Conservation (phyloP, 2,329 filamentous ascomycete species). For the Diaporthe sp. region DNA sequence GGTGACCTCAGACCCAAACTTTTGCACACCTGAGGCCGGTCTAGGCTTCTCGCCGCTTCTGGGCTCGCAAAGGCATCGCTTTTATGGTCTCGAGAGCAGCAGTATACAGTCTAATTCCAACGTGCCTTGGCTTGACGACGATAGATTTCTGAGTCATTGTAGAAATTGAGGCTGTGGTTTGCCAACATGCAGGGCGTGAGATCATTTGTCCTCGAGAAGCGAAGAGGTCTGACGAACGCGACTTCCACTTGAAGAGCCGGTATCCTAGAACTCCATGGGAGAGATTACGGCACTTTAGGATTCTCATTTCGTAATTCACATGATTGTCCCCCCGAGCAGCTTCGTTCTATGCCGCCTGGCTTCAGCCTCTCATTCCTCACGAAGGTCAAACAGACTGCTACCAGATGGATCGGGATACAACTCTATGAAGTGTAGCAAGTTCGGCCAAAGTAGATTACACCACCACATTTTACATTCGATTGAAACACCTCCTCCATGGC, state of each 20-base stretch:
- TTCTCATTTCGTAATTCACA: not conserved
- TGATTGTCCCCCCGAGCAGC: fast-evolving
- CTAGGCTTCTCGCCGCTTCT: not conserved
- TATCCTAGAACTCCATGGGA: too few relatives aligned
- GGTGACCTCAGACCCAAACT: not conserved
- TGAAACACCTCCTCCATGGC: not conserved
- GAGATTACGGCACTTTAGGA: too few relatives aligned
- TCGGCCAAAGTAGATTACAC: not conserved
- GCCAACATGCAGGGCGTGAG: not conserved
- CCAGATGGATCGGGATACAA: not conserved
- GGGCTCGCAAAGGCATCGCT: not conserved
- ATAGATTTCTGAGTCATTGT: not conserved
- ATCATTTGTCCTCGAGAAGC: not conserved
- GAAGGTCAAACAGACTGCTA: not conserved
- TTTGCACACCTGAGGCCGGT: not conserved
- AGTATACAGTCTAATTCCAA: too few relatives aligned
- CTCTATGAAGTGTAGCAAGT: not conserved
- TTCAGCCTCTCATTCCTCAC: not conserved
- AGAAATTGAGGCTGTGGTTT: too few relatives aligned
- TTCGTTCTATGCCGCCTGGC: not conserved
- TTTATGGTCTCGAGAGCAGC: not conserved
- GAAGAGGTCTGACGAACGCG: not conserved
- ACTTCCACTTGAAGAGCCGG: not conserved
- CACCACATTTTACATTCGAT: not conserved
- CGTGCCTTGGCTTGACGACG: too few relatives aligned